Evolutionary conservation across 1,139 yeast genomes (phyloP), one percentile per base, ranked within the genome.

Genomic region (Saccharomyces hybrid): DNA sequence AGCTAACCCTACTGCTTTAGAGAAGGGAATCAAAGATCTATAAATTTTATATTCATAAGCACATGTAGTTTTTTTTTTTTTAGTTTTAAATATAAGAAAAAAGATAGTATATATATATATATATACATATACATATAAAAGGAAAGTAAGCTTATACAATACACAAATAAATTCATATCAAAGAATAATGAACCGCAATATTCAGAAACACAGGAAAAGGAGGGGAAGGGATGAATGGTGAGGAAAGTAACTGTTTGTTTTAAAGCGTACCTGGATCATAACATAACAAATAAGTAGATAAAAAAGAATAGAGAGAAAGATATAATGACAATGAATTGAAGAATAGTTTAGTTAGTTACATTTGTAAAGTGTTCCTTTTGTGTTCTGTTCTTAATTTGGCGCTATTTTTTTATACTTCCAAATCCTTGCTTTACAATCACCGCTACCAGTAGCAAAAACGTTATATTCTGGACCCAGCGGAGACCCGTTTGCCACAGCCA

Each of bases 381-480:
- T 47, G 31, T 28, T 27, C 34, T 28, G 31, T 47, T 28, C 49
- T 26, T 47, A 47, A 47, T 25, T 47, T 47, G 38, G 34, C 23
- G 31, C 56, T 42, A 55, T 57, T 52, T 60, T 62, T 27, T 57
- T 60, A 54, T 66, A 88, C 69, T 84, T 83, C 99, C 99, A 93
- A 67, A 93, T 87, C 74, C 97, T 82, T 47, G 98, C 98, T 71
- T 91, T 88, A 72, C 96, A 91, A 73, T 93, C 99, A 69, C 99
- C 99, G 71, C 91, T 83, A 57, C 99, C 99, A 16, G 98, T 91
- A 53, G 98, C 99, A 77, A 93, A 93, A 62, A 89, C 83, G 48
- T 85, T 84, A 55, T 64, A 67, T 47, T 67, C 63, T 44, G 72
- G 70, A 63, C 88, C 90, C 53, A 81, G 76, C 55, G 85, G 86